phyloP scores from a whole-genome alignment of 176 grass and related monocot species.

The Dendrocalamus sinicus region DNA sequence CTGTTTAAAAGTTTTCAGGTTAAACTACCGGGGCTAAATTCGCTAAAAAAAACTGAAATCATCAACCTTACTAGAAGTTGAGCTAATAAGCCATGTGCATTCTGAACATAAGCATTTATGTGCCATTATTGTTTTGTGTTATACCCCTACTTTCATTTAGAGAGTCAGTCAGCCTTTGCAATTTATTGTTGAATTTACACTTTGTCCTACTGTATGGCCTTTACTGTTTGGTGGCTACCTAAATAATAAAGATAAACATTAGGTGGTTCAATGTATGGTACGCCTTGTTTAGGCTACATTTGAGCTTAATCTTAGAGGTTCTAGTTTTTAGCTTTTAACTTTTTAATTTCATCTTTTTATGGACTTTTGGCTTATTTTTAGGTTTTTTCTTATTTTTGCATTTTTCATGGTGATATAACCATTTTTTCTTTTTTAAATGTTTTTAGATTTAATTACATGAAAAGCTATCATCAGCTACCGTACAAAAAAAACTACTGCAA shows the following conservation, averaged over 20 bases:
- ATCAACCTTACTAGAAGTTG: neutral
- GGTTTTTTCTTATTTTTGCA: too few species aligned
- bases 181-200: neutral
- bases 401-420: too few species aligned
- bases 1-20: neutral
- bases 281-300: too few species aligned
- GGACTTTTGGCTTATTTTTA: too few species aligned
- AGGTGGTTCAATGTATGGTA: neutral
- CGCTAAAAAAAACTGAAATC: neutral
- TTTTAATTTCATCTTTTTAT: too few species aligned
- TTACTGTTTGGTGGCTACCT: neutral
- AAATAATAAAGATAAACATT: neutral
- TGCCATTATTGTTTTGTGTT: neutral
- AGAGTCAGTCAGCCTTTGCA: neutral
- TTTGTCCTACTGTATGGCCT: neutral
- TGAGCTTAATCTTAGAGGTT: too few species aligned
- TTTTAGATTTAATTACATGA: too few species aligned
- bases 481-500: too few species aligned
- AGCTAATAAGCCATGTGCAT: neutral
- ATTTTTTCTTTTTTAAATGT: too few species aligned
- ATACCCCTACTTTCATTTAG: neutral
- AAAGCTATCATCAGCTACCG: too few species aligned
- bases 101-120: neutral
- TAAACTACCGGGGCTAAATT: neutral
- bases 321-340: too few species aligned